A percentile compares a stretch with the other conserved stretches of the same genome.
These are phyloP conservation scores for Citrus maxima DNA, from an alignment of 345 rosid species.

Conservation along the genomic window DNA sequence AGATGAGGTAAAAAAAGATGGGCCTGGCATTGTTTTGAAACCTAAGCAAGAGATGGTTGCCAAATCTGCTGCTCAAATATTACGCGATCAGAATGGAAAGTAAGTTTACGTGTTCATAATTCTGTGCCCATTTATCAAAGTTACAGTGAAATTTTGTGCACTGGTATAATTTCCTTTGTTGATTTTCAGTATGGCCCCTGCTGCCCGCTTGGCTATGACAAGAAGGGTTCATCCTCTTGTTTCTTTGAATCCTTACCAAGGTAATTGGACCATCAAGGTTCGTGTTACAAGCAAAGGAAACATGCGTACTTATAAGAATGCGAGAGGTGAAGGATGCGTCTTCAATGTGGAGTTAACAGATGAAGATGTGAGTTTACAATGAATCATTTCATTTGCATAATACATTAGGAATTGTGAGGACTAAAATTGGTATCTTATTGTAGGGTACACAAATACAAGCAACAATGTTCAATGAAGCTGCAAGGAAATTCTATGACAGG, in stretches of 20 bases:
- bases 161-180: neutral
- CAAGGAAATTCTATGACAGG: conserved; percentile 67
- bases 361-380: conserved; percentile 64
- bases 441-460: conserved; percentile 97
- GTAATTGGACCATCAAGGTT: conserved; percentile 92
- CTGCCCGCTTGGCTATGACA: conserved; percentile 83
- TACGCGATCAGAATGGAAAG: conserved; percentile 66
- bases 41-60: conserved; percentile 64
- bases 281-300: conserved; percentile 78
- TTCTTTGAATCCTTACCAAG: conserved; percentile 94
- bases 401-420: neutral
- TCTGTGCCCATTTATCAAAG: neutral
- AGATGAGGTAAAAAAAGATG: conserved; percentile 25
- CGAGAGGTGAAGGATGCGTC: conserved; percentile 93
- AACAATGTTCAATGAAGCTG: conserved; percentile 95
- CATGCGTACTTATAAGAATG: conserved; percentile 85
- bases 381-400: neutral
- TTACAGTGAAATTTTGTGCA: neutral
- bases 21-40: conserved; percentile 47
- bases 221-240: conserved; percentile 90
- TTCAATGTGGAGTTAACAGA: conserved; percentile 93
- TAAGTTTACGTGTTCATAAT: conserved; percentile 27
- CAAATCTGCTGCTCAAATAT: conserved; percentile 85
- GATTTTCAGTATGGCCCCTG: conserved; percentile 72
- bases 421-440: neutral